phyloP scores from a whole-genome alignment of 257 asterid genomes.

The Fraxinus quadrangulata region DNA sequence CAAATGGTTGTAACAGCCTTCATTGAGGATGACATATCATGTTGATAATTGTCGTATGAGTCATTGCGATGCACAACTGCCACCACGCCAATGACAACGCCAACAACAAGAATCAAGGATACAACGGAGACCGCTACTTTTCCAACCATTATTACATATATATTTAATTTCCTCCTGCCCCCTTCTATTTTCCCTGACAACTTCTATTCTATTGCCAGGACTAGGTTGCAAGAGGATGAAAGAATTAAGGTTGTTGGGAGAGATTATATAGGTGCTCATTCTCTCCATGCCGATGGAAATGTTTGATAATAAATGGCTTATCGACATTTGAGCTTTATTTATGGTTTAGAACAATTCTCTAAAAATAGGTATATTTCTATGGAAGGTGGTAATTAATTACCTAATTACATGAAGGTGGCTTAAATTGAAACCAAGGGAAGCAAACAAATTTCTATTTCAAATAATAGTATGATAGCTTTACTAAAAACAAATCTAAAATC shows the following conservation, averaged over 20 bases:
- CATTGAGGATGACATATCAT: conserved; percentile 28
- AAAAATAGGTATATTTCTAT: background rate
- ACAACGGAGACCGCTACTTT: conserved; percentile 41
- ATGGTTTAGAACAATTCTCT: background rate
- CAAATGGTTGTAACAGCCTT: conserved; percentile 56
- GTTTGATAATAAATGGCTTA: background rate
- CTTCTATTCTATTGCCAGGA: background rate
- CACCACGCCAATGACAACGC: conserved; percentile 56
- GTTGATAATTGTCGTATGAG: background rate
- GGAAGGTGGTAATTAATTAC: background rate
- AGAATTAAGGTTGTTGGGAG: background rate
- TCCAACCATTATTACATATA: conserved; percentile 35
- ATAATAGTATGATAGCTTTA: background rate
- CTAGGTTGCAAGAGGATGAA: conserved; percentile 1
- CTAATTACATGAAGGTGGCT: background rate
- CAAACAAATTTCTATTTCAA: background rate
- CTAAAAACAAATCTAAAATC: background rate
- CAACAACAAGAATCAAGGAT: conserved; percentile 58
- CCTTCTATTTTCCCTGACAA: conserved; percentile 13
- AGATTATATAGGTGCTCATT: background rate
- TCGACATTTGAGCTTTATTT: background rate
- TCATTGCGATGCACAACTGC: conserved; percentile 26
- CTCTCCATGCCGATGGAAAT: background rate
- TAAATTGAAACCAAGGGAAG: background rate
- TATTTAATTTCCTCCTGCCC: background rate